phyloP scores from a whole-genome alignment of 2,329 filamentous ascomycete genomes.

The Verticillium klebahnii region DNA sequence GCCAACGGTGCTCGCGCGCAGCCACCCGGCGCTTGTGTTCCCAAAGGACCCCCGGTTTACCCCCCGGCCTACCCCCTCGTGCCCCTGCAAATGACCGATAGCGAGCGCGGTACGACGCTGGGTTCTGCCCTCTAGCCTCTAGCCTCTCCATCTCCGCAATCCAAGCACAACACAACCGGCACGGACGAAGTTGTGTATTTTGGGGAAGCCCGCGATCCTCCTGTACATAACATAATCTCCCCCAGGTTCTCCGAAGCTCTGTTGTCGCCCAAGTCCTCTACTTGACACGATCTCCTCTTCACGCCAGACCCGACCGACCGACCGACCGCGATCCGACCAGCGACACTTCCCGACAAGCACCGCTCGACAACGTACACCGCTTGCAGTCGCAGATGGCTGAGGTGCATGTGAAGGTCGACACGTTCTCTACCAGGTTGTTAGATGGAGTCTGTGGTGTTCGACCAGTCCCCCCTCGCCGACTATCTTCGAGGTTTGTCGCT shows the following conservation, averaged over 20 bases:
- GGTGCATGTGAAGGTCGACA: conserved; percentile 10
- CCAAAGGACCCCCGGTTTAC: background rate
- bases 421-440: conserved; percentile 10
- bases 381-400: conserved; percentile 11
- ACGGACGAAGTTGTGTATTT: conserved; percentile 1
- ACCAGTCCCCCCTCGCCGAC: conserved; percentile 82
- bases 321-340: background rate
- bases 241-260: background rate
- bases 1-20: background rate
- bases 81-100: background rate
- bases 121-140: background rate
- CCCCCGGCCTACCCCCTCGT: background rate
- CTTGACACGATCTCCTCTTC: background rate
- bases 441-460: conserved; percentile 86
- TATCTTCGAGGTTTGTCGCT: conserved; percentile 74
- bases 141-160: background rate
- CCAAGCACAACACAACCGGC: background rate
- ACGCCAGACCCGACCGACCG: background rate
- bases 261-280: background rate
- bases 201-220: background rate
- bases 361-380: background rate
- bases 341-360: background rate
- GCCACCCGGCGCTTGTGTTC: background rate
- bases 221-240: conserved; percentile 1
- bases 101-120: background rate